A percentile compares a stretch with the other conserved stretches of the same genome.
Conservation (phyloP, 805 yeast genomes). For the Saturnispora besseyi region DNA sequence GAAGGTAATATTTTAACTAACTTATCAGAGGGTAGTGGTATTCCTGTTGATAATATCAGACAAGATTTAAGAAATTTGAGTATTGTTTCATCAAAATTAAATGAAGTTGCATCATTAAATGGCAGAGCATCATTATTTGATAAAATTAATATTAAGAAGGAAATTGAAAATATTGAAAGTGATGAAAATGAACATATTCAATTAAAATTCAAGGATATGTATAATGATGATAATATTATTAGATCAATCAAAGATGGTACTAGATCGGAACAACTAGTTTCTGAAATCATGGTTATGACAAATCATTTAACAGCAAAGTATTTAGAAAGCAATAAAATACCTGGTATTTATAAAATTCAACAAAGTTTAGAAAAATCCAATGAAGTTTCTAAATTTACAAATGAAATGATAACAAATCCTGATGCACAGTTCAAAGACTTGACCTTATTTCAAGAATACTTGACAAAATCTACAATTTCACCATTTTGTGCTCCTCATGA, state of each 20-base stretch:
- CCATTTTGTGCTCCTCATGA: constrained; percentile 42
- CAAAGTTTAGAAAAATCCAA: constrained; percentile 19
- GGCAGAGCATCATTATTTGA: constrained; percentile 30
- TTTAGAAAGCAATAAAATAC: constrained; percentile 35
- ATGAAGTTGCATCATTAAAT: constrained; percentile 23
- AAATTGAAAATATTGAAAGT: constrained; percentile 16
- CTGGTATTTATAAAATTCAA: constrained; percentile 41
- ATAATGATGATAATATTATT: constrained; percentile 11
- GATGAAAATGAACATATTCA: constrained; percentile 20
- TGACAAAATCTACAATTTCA: constrained; percentile 46
- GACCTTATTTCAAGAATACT: constrained; percentile 34
- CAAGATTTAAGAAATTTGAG: constrained; percentile 32
- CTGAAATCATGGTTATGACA: constrained; percentile 78
- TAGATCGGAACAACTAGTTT: constrained; percentile 55
- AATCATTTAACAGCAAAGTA: constrained; percentile 51
- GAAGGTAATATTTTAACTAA: constrained; percentile 6
- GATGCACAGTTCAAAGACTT: constrained; percentile 32
- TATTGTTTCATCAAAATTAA: constrained; percentile 24
- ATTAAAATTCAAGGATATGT: constrained; percentile 17
- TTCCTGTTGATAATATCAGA: constrained; percentile 9
- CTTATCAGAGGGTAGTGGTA: constrained; percentile 3
- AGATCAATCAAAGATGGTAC: constrained; percentile 18
- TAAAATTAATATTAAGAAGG: constrained; percentile 16
- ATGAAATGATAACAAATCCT: constrained; percentile 17
- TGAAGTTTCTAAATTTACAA: constrained; percentile 16